Evolutionary conservation across 176 grass and related monocot species (phyloP).

Genomic region (Otatea glauca): DNA sequence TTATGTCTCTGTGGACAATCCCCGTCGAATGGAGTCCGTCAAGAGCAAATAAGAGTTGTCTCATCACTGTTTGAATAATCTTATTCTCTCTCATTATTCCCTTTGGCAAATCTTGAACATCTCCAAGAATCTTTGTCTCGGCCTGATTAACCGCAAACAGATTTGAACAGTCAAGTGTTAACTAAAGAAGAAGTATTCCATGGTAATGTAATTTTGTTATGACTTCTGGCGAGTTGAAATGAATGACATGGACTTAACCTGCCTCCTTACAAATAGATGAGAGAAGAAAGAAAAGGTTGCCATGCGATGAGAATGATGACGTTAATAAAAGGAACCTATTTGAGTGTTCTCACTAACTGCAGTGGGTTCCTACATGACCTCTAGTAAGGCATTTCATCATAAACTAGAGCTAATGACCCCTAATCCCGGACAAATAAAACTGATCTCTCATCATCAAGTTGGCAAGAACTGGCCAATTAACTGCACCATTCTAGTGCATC

Average conservation of each 20-base stretch:
- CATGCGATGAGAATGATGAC: neutral
- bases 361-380: neutral
- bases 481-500: constrained; percentile 6
- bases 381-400: constrained; percentile 11
- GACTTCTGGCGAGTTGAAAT: constrained; percentile 5
- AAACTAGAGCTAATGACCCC: neutral
- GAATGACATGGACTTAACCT: neutral
- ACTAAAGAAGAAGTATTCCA: neutral
- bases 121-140: constrained; percentile 94
- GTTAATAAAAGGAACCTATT: neutral
- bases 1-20: constrained; percentile 97
- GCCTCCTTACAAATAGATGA: neutral
- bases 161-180: constrained; percentile 9
- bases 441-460: neutral
- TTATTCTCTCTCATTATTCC: constrained; percentile 86
- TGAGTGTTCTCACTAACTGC: neutral
- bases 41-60: constrained; percentile 95
- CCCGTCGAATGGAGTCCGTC: constrained; percentile 96
- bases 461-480: neutral
- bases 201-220: neutral
- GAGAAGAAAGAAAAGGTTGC: neutral
- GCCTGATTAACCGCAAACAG: constrained; percentile 58
- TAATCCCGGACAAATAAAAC: neutral
- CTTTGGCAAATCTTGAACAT: constrained; percentile 83
- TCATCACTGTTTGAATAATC: constrained; percentile 93